Base-by-base conservation (phyloP, 306 rosid species). In the Rosa persica region DNA sequence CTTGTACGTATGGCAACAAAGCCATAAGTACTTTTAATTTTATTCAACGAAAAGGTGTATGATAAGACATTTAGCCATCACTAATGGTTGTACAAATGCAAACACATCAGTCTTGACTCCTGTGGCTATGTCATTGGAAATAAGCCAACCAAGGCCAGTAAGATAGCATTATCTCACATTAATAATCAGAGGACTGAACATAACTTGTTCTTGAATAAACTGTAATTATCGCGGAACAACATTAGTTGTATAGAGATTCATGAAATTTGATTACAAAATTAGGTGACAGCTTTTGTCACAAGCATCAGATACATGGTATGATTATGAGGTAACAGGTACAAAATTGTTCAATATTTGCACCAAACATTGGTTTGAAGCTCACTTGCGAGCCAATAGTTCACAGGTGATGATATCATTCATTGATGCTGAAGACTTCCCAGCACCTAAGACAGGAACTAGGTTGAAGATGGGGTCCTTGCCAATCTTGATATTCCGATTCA, bases 361-460 rank as follows among this genome's bases (percentile, higher is more conserved):
- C 76, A 38, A 36, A 23, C n/a, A 72, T 39, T 62, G 8, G 20
- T 4, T 16, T 5, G 67, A 9, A 67, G 52, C 40, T 23, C 47
- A 81, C 85, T 87, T 92, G 60, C 49, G 85, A 65, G 96, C 93
- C 79, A 95, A 81, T 54, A 95, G 81, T 81, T 95, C 98, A 30
- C 98, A 92, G 25, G 98, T 89, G 77, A 91, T 73, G 23, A 89
- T 54, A 82, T 92, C 85, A 60, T 88, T 85, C 89, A 92, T 81
- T 75, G 89, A 85, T 72, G 89, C 81, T 49, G 94, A 88, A 82
- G 86, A 82, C 49, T 80, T 75, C 74, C 98, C 98, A 52, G 88
- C 87, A 73, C 98, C 90, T 20, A 91, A 23, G 49, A 95, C 98
- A 39, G 98, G 98, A 86, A 92, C 88, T 77, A 92, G 85, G 92